Evolutionary conservation across 257 asterid genomes (phyloP), one percentile per base, ranked within the genome.

Genomic region (Orobanche coerulescens): DNA sequence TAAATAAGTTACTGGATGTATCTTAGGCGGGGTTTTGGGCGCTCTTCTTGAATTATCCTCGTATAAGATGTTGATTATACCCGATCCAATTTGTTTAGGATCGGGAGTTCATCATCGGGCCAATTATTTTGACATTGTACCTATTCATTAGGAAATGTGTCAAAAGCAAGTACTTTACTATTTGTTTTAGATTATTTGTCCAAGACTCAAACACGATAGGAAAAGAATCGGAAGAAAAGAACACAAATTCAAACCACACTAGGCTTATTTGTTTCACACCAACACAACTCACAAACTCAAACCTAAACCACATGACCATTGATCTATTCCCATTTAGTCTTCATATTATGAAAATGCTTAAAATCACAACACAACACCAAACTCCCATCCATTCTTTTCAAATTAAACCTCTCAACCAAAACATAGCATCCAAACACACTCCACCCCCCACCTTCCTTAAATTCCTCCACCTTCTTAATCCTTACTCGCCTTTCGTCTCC

Each of bases 391-490:
- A 79, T 77, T 66, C 86, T 81, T 47, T 52, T 82, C 34, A 84
- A 31, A 42, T 67, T 76, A 62, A 81, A 84, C 51, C 81, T 84
- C 73, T 84, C 91, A 59, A 87, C 85, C 72, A 87, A 75, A 7
- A 75, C 80, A 74, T 77, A 82, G 25, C 80, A 79, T 22, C 82
- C 80, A 23, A 79, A 71, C 34, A 64, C 81, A 23, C 8, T 76
- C 85, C 85, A 81, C 5, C 1, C 34, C 9, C 58, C 50, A 11
- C 11, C 50, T 64, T 5, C 49, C 48, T 61, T 66, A 12, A 47
- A 58, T 18, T 72, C 70, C 36, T 82, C 76, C 11, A 61, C 73
- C 72, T 31, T 76, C 13, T 55, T 58, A 1, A 84, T 62, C 68
- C 50, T 79, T 8, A 50, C 75, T 60, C 58, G 40, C 40, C 49